Base-by-base conservation (phyloP, 495 filamentous ascomycete genomes). In the Geoglossum glabrum region DNA sequence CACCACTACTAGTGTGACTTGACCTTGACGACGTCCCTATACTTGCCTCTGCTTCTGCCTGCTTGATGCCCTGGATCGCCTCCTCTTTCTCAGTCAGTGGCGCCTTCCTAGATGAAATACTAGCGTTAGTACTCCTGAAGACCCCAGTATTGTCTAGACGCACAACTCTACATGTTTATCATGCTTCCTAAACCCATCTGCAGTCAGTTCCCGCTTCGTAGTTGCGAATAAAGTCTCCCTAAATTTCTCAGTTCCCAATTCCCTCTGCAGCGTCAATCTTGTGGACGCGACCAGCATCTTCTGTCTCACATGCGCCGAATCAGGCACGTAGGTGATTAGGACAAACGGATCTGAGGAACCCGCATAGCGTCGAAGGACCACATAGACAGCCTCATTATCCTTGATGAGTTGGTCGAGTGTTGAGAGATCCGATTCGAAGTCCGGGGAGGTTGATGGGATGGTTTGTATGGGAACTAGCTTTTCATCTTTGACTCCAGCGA, bases 261-360 rank as follows among this genome's bases (percentile, higher is more conserved):
- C 90, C 45, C 90, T 77, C 43, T 83, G 74, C 11, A 98, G 75
- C 0, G 88, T 90, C 56, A 90, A 74, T 40, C 89, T 79, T 19
- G 92, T 95, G 43, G 85, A 80, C 34, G 92, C 90, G 69, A 96
- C 95, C 54, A 98, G 79, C 76, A 89, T 97, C 77, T 98, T 98
- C 62, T 90, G 84, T 43, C 92, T 83, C 40, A 98, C 92, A 19
- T 85, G 85, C 5, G 92, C 90, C 56, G 83, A 70, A 66, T 88
- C 86, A 3, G 92, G 92, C 47, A 98, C 86, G 67, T 95, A 96
- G 31, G 92, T 90, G 47, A 96, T 72, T 49, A 85, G 85, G 55
- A 88, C 69, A 60, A 92, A 81, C 23, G 67, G 65, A 23, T 72
- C 66, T 11, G 63, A 36, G 3, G 73, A 73, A 55, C 68, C 62